Conservation (phyloP, 805 yeast species). For the Naumovozyma castellii region DNA sequence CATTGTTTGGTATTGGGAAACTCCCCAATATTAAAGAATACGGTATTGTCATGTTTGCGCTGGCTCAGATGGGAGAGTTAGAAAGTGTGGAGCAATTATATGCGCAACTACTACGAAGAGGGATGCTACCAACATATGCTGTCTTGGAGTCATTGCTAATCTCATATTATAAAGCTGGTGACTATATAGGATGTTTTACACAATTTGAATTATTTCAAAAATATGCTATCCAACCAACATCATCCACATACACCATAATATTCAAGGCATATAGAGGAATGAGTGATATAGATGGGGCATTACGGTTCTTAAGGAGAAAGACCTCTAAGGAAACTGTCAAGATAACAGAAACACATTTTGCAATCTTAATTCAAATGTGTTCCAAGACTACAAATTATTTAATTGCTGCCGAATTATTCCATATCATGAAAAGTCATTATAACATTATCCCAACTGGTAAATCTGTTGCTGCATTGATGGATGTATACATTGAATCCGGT, state of each 20-base stretch:
- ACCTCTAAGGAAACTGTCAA: constrained; percentile 11
- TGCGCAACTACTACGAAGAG: constrained; percentile 37
- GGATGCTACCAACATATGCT: constrained; percentile 36
- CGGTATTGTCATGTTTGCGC: constrained; percentile 48
- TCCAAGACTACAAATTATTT: constrained; percentile 18
- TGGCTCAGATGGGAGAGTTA: constrained; percentile 42
- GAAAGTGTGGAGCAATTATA: constrained; percentile 42
- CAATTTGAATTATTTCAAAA: constrained; percentile 25
- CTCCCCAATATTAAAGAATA: constrained; percentile 49
- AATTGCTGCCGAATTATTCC: constrained; percentile 26
- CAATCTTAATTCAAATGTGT: constrained; percentile 21
- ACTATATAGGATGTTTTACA: constrained; percentile 18
- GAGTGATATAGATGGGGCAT: constrained; percentile 24
- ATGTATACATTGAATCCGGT: constrained; percentile 19
- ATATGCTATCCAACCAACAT: constrained; percentile 21
- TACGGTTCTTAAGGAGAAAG: constrained; percentile 25
- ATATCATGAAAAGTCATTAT: constrained; percentile 24
- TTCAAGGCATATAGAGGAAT: constrained; percentile 20
- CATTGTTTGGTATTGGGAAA: constrained; percentile 43
- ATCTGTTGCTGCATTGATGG: constrained; percentile 21
- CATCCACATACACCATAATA: constrained; percentile 22
- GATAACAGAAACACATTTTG: constrained; percentile 22
- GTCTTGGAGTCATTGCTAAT: constrained; percentile 23
- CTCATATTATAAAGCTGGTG: constrained; percentile 19
- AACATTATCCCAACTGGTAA: constrained; percentile 21